Base-by-base conservation (phyloP, 352 stramenopile species). In the Globisporangium viniferum region DNA sequence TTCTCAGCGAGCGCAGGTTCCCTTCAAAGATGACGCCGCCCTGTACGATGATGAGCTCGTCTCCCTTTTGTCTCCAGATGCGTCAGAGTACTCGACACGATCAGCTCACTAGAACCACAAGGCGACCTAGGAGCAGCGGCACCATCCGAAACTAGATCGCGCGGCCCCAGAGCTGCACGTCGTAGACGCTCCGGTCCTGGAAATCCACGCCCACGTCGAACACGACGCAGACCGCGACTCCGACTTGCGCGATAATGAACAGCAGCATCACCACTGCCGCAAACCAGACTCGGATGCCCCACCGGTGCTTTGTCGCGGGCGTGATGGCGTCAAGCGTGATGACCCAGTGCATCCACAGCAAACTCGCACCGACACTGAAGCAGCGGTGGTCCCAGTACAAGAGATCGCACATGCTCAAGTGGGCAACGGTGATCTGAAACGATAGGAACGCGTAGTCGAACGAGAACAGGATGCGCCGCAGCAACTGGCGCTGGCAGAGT, bases 371-470 rank as follows among this genome's bases (percentile, higher is more conserved):
- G n/a, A 74, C 60, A 20, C 53, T 36, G 29, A 59, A 55, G 57
- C n/a, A 58, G 14, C 44, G 55, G 10, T 7, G n/a, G 20, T 66
- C 24, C 71, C 71, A 73, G 35, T 46, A 33, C 18, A 65, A 29
- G 20, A 69, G 35, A 20, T 71, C 59, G 39, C 69, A 74, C 9
- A 74, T 24, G 39, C 58, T 57, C n/a, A 59, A 10, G 51, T 68
- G 64, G 9, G 65, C 59, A 39, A 68, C 18, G 1, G 62, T 55
- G 31, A 70, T 62, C 54, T 72, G 69, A n/a, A 65, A n/a, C 33
- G 41, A 64, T 20, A 72, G 48, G 48, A 74, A 72, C 15, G 64
- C 48, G 56, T 66, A 74, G 48, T 69, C 69, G 35, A 74, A 74
- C 10, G 64, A 71, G n/a, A 27, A 35, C 9, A 66, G 35, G 15